A percentile compares a stretch with the other conserved stretches of the same genome.
phyloP scores from a whole-genome alignment of 176 grass and related monocot species.

The Guadua angustifolia region DNA sequence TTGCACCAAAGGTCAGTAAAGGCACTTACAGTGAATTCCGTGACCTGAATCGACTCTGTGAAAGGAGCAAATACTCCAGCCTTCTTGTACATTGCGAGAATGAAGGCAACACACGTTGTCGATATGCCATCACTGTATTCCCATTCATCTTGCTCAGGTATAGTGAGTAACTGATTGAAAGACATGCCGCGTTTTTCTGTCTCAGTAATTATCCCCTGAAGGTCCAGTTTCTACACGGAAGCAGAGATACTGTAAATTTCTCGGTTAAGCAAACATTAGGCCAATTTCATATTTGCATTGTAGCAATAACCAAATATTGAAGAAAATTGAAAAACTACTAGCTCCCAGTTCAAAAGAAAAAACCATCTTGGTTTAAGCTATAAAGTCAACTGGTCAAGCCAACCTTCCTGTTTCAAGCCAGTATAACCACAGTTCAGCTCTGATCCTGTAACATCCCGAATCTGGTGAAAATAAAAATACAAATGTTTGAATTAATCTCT shows the following conservation, averaged over 20 bases:
- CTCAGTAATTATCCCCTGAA: conserved; percentile 78
- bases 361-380: neutral
- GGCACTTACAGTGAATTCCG: conserved; percentile 91
- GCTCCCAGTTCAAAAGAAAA: neutral
- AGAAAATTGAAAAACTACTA: neutral
- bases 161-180: conserved; percentile 88
- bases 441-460: no score
- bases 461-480: no score
- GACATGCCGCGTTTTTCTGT: conserved; percentile 81
- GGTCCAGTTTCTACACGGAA: conserved; percentile 72
- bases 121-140: conserved; percentile 96
- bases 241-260: conserved; percentile 24
- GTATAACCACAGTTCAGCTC: neutral
- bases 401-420: neutral
- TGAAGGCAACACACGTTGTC: conserved; percentile 87
- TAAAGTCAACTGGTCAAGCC: neutral
- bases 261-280: neutral
- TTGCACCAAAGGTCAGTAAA: neutral
- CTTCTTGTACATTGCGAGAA: conserved; percentile 89
- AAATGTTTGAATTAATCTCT: no score
- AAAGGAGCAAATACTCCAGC: conserved; percentile 78
- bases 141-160: conserved; percentile 96
- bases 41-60: conserved; percentile 85
- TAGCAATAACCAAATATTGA: neutral
- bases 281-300: neutral